Percentiles rank a stretch among this genome's conserved stretches.
Conservation (phyloP, 2,329 filamentous ascomycete genomes). For the Chaetomiaceae sp. region DNA sequence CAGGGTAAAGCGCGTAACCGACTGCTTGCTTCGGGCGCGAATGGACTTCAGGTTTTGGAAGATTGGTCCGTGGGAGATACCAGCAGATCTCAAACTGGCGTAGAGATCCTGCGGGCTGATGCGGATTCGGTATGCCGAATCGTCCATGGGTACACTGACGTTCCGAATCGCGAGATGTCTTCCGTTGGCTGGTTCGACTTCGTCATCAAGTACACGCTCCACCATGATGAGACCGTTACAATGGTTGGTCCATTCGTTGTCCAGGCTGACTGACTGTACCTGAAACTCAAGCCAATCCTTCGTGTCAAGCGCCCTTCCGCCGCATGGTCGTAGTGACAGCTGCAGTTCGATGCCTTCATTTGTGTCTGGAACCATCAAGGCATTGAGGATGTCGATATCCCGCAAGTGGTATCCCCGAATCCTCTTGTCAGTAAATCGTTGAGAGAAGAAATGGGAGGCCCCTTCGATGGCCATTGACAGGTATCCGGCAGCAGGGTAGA, state of each 20-base stretch:
- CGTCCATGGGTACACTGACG: constrained; percentile 1
- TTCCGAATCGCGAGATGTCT: background rate
- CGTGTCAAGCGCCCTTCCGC: constrained; percentile 16
- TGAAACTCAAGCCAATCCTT: constrained; percentile 24
- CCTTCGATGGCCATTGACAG: constrained; percentile 35
- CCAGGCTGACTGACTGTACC: constrained; percentile 22
- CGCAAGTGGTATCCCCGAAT: constrained; percentile 30
- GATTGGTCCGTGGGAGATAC: constrained; percentile 24
- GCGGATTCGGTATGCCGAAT: constrained; percentile 18
- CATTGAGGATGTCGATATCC: constrained; percentile 27
- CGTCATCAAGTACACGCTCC: constrained; percentile 6
- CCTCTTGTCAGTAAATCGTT: constrained; percentile 17
- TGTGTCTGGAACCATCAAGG: constrained; percentile 22
- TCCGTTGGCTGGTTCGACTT: background rate
- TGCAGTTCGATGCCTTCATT: constrained; percentile 25
- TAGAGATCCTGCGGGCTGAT: constrained; percentile 23
- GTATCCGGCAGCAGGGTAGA: constrained; percentile 42
- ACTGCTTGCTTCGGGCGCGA: constrained; percentile 18
- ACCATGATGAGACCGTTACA: constrained; percentile 24
- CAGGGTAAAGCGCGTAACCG: constrained; percentile 21
- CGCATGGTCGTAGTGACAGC: constrained; percentile 20
- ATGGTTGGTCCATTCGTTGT: constrained; percentile 26
- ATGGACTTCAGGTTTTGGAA: constrained; percentile 26
- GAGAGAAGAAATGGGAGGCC: constrained; percentile 23
- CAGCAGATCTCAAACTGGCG: constrained; percentile 12